Evolutionary conservation across 2,329 filamentous ascomycete species (phyloP), one percentile per base, ranked within the genome.

Genomic region (Parastagonospora avenae): DNA sequence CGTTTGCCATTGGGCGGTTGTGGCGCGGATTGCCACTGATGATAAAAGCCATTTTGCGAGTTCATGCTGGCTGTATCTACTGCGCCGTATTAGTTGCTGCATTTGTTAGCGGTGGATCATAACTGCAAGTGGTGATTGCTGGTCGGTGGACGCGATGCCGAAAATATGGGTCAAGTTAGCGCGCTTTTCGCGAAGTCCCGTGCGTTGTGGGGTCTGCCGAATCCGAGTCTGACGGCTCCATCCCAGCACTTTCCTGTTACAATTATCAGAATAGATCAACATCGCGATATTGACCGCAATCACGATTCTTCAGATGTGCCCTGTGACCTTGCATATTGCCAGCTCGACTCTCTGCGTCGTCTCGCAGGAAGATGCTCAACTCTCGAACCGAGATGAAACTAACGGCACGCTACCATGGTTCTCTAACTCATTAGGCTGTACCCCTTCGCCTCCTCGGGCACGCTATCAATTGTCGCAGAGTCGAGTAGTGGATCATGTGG

Each of bases 1-100:
- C 52, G 63, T 35, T 59, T 58, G 36, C 52, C 43, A 36, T 54
- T 55, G 36, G 56, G 50, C 27, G 52, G 45, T n/a, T n/a, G n/a
- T 44, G 59, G 55, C 30, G 44, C 59, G 31, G 52, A 45, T 30
- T 57, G 56, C 65, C 66, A 68, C 38, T 59, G 57, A 40, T 61
- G 52, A 10, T 59, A 59, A 39, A 57, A 66, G 31, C 52, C 50
- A 48, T 61, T 54, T 37, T 56, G 57, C 16, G 57, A 44, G 30
- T 62, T 51, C 68, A 71, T 71, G 24, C 14, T 55, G 46, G 24
- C 52, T 48, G 27, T 41, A 28, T 44, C 14, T 42, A 27, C 16
- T n/a, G 36, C 41, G 46, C 42, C 43, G 48, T 41, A 37, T 60
- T 52, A 59, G 57, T 54, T 32, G 42, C 36, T 40, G 28, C 16